Evolutionary conservation across 2,329 filamentous ascomycete species (phyloP).

Genomic region (Fusarium pseudocircinatum): DNA sequence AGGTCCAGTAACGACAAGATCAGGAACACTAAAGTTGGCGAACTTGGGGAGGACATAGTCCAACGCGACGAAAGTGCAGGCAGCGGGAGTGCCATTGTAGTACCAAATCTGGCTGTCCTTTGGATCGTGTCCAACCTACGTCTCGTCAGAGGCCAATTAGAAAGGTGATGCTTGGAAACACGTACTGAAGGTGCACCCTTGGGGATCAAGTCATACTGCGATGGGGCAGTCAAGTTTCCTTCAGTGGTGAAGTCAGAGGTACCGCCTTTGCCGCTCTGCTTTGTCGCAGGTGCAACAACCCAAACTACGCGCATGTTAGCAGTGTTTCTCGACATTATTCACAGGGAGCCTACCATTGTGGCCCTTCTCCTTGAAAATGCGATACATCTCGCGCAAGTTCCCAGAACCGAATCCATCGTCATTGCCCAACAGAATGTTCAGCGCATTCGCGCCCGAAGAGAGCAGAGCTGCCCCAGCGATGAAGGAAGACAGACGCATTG

Average conservation of each 20-base stretch:
- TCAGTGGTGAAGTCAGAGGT: conserved; percentile 42
- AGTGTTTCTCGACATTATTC: fast-evolving
- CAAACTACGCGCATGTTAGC: conserved; percentile 26
- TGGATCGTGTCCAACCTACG: conserved; percentile 57
- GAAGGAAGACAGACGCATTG: conserved; percentile 37
- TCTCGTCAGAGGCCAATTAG: neutral
- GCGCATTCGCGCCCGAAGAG: conserved; percentile 29
- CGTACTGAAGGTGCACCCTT: conserved; percentile 43
- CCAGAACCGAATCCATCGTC: conserved; percentile 46
- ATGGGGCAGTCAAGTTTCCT: conserved; percentile 41
- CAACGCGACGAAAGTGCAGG: conserved; percentile 64
- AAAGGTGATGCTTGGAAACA: fast-evolving
- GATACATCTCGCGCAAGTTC: conserved; percentile 45
- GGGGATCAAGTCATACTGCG: conserved; percentile 44
- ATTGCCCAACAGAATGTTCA: conserved; percentile 47
- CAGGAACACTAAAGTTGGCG: conserved; percentile 58
- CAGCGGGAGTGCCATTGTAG: conserved; percentile 67
- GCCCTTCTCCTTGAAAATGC: conserved; percentile 42
- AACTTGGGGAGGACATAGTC: conserved; percentile 64
- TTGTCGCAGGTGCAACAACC: conserved; percentile 45
- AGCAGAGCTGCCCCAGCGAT: conserved; percentile 26
- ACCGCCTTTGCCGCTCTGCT: conserved; percentile 46
- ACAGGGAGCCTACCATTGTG: conserved; percentile 36
- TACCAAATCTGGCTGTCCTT: conserved; percentile 66
- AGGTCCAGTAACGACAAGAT: conserved; percentile 64